Evolutionary conservation across 345 rosid species (phyloP), one percentile per base, ranked within the genome.

Genomic region (Mercurialis annua): DNA sequence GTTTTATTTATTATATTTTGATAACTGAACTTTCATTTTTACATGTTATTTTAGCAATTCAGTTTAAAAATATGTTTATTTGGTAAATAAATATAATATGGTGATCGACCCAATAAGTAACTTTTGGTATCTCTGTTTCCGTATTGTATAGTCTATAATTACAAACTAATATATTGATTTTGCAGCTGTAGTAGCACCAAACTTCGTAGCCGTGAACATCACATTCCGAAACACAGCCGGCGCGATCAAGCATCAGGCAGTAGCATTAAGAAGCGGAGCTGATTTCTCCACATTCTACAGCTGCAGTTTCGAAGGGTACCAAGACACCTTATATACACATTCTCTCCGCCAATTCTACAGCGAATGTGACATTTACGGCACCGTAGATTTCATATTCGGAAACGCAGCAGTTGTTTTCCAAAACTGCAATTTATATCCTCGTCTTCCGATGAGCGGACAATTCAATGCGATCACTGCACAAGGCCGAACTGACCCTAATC

Each of bases 171-270:
- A n/a, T n/a, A n/a, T n/a, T n/a, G n/a, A 40, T 57, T 3, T 57
- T 69, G 71, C 91, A 93, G 98, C 83, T 42, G 97, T 91, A 54
- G 79, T 80, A 63, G 78, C 90, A 27, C 86, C 92, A 12, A 86
- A 91, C 73, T 93, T 90, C 31, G 88, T 90, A 18, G 96, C 88
- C 17, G 83, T 85, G n/a, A 83, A 87, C 77, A 77, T 93, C 3
- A 93, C 98, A 0, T 59, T 93, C 80, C 92, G 82, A 4, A 93
- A 93, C 77, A 90, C 97, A 1, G 98, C 98, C 0, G 98, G 98
- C 3, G 82, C 97, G 27, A 67, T 61, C 73, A 90, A 88, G 73
- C 92, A 88, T 70, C 98, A 92, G 23, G 98, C 97, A 0, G 98
- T 92, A 0, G 98, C 98, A 0, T 52, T 88, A 12, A 78, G 96